phyloP scores from a whole-genome alignment of 805 yeast species.

The Lipomyces orientalis region DNA sequence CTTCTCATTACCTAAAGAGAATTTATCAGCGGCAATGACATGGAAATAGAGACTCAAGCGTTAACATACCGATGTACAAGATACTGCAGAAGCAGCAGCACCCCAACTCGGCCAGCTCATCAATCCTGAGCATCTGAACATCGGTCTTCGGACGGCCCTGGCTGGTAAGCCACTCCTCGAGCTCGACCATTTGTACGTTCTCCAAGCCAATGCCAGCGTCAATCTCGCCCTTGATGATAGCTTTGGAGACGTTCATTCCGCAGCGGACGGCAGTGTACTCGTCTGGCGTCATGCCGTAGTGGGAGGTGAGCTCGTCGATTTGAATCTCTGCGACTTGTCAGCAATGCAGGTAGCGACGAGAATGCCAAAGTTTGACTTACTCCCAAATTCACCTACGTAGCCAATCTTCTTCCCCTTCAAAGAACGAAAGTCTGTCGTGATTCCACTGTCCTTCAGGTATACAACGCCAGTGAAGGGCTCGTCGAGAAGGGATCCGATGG shows the following conservation, averaged over 20 bases:
- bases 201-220: constrained; percentile 66
- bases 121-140: constrained; percentile 63
- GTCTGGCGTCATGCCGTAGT: constrained; percentile 60
- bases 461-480: constrained; percentile 65
- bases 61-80: constrained; percentile 51
- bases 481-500: constrained; percentile 60
- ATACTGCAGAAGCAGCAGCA: constrained; percentile 66
- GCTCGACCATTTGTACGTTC: constrained; percentile 63
- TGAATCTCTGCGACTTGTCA: constrained; percentile 49
- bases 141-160: constrained; percentile 54
- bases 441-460: constrained; percentile 57
- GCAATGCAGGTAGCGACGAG: not conserved
- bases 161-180: constrained; percentile 55
- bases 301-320: constrained; percentile 60
- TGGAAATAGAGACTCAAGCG: not conserved
- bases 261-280: constrained; percentile 65
- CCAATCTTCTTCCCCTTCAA: constrained; percentile 61
- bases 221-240: constrained; percentile 59
- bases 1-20: constrained; percentile 49
- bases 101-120: constrained; percentile 60
- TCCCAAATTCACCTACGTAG: constrained; percentile 65
- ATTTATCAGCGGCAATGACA: not conserved
- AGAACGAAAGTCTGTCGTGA: constrained; percentile 57
- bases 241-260: constrained; percentile 65
- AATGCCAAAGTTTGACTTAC: not conserved